Conservation (phyloP, 495 filamentous ascomycete species). For the Penicillium manginii region DNA sequence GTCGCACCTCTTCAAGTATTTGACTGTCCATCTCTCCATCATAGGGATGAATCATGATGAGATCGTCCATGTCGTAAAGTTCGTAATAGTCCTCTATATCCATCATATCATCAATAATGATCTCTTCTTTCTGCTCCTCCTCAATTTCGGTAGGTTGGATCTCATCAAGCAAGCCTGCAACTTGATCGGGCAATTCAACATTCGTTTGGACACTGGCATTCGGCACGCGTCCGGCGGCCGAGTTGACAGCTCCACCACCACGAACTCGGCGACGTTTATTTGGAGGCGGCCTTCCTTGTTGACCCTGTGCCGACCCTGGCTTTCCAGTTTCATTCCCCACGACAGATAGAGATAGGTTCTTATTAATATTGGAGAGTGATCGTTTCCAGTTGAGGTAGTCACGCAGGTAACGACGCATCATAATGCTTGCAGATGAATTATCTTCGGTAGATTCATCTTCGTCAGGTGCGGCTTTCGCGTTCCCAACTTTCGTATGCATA, state of each 20-base stretch:
- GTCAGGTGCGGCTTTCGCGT: constrained; percentile 18
- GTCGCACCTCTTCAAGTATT: constrained; percentile 88
- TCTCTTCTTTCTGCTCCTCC: constrained; percentile 68
- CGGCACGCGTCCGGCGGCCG: constrained; percentile 58
- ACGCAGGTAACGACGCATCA: constrained; percentile 86
- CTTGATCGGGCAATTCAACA: constrained; percentile 80
- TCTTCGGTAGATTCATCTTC: constrained; percentile 47
- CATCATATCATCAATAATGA: constrained; percentile 79
- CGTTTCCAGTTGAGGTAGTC: constrained; percentile 92
- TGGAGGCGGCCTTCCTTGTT: constrained; percentile 68
- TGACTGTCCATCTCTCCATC: constrained; percentile 96
- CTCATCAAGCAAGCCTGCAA: constrained; percentile 65
- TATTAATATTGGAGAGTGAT: constrained; percentile 86
- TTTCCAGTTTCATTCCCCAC: constrained; percentile 15
- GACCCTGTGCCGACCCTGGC: constrained; percentile 29
- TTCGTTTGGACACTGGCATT: constrained; percentile 72
- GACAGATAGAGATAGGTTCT: constrained; percentile 56
- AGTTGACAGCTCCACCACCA: constrained; percentile 68
- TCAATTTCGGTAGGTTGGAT: constrained; percentile 70
- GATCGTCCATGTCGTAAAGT: constrained; percentile 87
- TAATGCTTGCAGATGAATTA: constrained; percentile 75
- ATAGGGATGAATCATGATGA: constrained; percentile 90
- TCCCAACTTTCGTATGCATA: constrained; percentile 76
- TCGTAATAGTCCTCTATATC: constrained; percentile 92
- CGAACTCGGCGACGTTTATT: constrained; percentile 91